Percentiles rank a stretch among this genome's conserved stretches.
These are phyloP conservation scores for Nitzschia sp. DNA, from an alignment of 108 stramenopile genomes.

Conservation along the genomic window DNA sequence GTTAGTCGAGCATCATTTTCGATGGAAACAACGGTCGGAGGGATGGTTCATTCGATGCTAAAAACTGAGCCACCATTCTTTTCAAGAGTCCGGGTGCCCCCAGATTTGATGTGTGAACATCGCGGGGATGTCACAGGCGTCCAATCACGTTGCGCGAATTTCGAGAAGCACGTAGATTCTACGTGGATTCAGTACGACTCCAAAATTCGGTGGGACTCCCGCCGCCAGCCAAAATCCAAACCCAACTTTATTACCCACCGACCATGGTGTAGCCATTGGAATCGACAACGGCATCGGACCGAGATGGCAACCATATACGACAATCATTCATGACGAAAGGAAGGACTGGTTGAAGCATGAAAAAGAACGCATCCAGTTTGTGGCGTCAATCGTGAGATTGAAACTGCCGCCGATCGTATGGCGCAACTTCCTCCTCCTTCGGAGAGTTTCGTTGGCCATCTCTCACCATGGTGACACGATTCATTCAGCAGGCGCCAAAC, in stretches of 20 bases:
- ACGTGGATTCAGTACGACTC: not conserved
- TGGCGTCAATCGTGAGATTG: not conserved
- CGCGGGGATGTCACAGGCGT: too few species aligned
- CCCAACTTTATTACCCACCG: not conserved
- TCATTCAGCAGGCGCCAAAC: too few species aligned
- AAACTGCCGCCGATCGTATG: not conserved
- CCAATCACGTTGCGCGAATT: not conserved
- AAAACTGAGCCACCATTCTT: too few species aligned
- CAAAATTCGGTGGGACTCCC: not conserved
- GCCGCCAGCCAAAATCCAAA: too few species aligned
- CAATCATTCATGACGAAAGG: not conserved
- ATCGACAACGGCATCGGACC: not conserved
- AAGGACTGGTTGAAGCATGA: not conserved
- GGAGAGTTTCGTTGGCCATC: not conserved
- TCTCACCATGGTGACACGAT: not conserved
- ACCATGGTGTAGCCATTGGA: not conserved
- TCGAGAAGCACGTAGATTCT: not conserved
- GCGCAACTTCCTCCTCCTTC: not conserved
- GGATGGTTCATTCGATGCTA: too few species aligned
- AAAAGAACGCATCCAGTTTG: not conserved
- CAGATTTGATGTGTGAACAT: too few species aligned
- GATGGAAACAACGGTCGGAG: too few species aligned
- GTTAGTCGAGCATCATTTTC: not conserved
- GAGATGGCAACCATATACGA: not conserved
- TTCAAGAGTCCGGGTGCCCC: too few species aligned